Percentiles rank a stretch among this genome's conserved stretches.
phyloP scores from a whole-genome alignment of 78 protist genomes.

The Diacronema lutheri region DNA sequence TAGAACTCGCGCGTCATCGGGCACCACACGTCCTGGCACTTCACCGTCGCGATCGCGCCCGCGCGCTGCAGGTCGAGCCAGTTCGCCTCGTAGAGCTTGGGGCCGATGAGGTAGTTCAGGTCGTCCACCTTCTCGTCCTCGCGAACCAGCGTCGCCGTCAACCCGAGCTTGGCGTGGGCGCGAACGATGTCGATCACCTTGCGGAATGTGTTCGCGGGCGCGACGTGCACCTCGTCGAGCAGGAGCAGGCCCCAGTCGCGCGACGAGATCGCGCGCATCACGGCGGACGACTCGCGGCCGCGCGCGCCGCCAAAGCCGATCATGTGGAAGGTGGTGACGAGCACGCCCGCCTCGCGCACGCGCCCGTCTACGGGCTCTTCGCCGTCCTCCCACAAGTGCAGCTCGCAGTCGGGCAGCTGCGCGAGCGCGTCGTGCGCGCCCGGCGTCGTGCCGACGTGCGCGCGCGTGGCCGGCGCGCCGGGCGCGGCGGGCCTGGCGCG shows the following conservation, averaged over 20 bases:
- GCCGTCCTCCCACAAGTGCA: no score
- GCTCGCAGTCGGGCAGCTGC: no score
- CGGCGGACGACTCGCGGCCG: conserved; percentile 55
- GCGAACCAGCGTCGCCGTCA: conserved; percentile 89
- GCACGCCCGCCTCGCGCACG: conserved; percentile 27
- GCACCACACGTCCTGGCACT: conserved; percentile 90
- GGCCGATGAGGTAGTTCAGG: conserved; percentile 94
- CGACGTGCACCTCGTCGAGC: conserved; percentile 93
- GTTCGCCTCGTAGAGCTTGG: conserved; percentile 99
- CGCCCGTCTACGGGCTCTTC: neutral
- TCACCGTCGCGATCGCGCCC: conserved; percentile 73
- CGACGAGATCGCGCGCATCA: conserved; percentile 47
- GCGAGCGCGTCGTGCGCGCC: no score
- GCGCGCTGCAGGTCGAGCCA: conserved; percentile 92
- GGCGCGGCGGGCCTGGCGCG: no score
- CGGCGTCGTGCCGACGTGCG: no score
- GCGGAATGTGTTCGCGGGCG: conserved; percentile 74
- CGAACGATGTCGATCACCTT: conserved; percentile 56
- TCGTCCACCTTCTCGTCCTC: conserved; percentile 96
- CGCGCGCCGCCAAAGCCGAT: conserved; percentile 72
- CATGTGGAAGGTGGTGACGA: conserved; percentile 96
- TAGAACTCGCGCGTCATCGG: conserved; percentile 87
- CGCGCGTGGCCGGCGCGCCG: no score
- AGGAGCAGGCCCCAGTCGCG: conserved; percentile 96
- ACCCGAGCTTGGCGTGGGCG: conserved; percentile 96